phyloP scores from a whole-genome alignment of 2,329 filamentous ascomycete species.

The Talaromyces sp. region DNA sequence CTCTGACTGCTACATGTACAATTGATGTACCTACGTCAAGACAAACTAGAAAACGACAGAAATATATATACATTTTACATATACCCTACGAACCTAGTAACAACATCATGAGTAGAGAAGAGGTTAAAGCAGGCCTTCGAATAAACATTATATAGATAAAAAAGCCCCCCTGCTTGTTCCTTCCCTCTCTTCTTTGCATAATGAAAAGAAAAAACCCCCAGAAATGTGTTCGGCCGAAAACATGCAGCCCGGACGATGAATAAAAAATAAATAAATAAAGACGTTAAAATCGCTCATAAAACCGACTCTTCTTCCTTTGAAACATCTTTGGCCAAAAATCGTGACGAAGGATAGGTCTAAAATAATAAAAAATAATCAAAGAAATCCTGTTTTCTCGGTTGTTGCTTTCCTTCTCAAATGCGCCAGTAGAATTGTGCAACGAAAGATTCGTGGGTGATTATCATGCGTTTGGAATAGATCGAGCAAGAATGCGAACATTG shows the following conservation, averaged over 20 bases:
- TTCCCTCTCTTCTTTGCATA: not conserved
- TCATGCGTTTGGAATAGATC: constrained; percentile 30
- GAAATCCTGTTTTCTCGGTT: not conserved
- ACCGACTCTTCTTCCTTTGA: not conserved
- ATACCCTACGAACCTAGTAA: not conserved
- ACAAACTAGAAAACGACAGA: not conserved
- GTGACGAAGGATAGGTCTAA: not conserved
- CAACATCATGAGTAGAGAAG: not conserved
- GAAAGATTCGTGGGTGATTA: not conserved
- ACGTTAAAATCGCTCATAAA: not conserved
- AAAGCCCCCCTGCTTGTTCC: not conserved
- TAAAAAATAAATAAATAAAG: not conserved
- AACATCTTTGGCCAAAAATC: not conserved
- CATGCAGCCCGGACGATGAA: not conserved
- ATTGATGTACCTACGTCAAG: not conserved
- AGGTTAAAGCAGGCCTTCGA: no score
- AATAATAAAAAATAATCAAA: not conserved
- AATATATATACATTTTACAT: not conserved
- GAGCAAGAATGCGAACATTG: constrained; percentile 43
- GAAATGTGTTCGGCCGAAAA: not conserved
- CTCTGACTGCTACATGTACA: no score
- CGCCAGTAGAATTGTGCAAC: not conserved
- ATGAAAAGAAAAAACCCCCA: not conserved
- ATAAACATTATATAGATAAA: not conserved
- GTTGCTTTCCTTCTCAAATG: not conserved